A percentile compares a stretch with the other conserved stretches of the same genome.
Conservation (phyloP, 768 basidiomycete species). For the Boletus sp. region DNA sequence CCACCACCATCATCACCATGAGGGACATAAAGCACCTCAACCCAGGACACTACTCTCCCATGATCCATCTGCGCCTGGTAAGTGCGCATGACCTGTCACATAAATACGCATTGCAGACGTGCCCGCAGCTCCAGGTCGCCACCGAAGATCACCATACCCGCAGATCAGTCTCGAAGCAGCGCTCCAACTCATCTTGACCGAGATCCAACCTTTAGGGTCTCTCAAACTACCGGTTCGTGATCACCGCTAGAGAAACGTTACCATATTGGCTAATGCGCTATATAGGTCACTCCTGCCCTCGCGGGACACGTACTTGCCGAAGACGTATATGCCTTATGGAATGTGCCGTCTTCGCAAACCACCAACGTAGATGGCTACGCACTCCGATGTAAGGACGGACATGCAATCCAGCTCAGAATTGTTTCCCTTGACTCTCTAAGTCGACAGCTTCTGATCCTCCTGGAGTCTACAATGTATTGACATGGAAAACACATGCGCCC, state of each 20-base stretch:
- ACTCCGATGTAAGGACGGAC: conserved; percentile 52
- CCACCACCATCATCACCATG: conserved; percentile 28
- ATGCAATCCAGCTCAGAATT: not conserved
- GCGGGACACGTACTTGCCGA: conserved; percentile 72
- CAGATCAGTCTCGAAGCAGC: conserved; percentile 66
- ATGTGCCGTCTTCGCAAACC: conserved; percentile 62
- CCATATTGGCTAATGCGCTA: not conserved
- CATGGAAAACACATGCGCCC: conserved; percentile 41
- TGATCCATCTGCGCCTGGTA: conserved; percentile 68
- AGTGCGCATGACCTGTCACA: conserved; percentile 15
- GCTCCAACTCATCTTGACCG: conserved; percentile 48
- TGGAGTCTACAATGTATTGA: conserved; percentile 66
- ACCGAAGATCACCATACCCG: conserved; percentile 74
- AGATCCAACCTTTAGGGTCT: conserved; percentile 42
- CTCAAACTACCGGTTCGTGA: conserved; percentile 43
- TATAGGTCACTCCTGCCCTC: conserved; percentile 57
- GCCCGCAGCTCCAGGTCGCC: conserved; percentile 59
- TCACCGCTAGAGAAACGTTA: not conserved
- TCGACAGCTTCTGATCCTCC: conserved; percentile 57
- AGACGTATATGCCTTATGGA: conserved; percentile 60
- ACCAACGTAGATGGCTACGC: conserved; percentile 93
- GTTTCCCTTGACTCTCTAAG: not conserved
- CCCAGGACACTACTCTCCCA: conserved; percentile 61
- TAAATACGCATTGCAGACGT: not conserved
- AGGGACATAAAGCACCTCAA: conserved; percentile 45